These are phyloP conservation scores for Solanum clarkiae DNA, from an alignment of 257 asterid genomes.

Conservation along the genomic window DNA sequence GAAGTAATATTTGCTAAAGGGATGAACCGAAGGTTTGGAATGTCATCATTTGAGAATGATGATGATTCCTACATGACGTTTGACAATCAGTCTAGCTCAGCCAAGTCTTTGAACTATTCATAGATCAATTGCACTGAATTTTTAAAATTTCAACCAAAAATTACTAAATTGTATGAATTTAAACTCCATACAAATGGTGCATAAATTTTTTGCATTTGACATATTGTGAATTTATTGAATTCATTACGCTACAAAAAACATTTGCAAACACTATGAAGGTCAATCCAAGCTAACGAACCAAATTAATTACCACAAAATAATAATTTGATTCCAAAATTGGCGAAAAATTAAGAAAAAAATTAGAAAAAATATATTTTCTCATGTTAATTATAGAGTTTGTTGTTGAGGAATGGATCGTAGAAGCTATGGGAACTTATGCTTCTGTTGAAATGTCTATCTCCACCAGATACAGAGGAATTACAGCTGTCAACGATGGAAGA, in stretches of 20 bases:
- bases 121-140: neutral
- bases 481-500: conserved; percentile 77
- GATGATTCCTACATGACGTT: conserved; percentile 84
- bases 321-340: neutral
- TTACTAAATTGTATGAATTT: neutral
- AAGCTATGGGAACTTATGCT: conserved; percentile 74
- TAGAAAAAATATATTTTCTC: neutral
- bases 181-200: neutral
- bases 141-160: neutral
- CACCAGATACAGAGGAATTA: conserved; percentile 67
- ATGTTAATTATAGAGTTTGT: conserved; percentile 11
- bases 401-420: conserved; percentile 52
- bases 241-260: neutral
- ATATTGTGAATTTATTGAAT: neutral
- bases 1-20: conserved; percentile 25
- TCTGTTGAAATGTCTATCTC: conserved; percentile 50
- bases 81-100: conserved; percentile 97
- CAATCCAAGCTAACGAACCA: too few relatives aligned
- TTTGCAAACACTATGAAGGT: too few relatives aligned
- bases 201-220: neutral
- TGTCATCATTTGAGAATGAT: neutral
- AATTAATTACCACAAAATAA: too few relatives aligned
- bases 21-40: conserved; percentile 39
- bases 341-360: neutral
- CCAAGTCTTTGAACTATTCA: conserved; percentile 73